Percentiles rank a stretch among this genome's conserved stretches.
Conservation (phyloP, 2,329 filamentous ascomycete genomes). For the Cladobotryum mycophilum region DNA sequence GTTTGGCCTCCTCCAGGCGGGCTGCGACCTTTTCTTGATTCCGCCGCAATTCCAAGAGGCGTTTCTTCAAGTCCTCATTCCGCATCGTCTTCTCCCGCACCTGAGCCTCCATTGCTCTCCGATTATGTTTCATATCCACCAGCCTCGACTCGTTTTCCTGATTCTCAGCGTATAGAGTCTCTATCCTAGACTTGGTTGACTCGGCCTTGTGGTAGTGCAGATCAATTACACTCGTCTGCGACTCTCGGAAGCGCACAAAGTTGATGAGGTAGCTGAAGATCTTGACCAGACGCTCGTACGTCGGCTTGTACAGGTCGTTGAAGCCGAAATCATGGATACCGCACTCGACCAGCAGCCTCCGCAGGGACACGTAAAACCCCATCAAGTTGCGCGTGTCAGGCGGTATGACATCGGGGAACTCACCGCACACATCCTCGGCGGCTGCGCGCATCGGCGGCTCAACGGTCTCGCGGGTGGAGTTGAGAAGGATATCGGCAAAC, state of each 20-base stretch:
- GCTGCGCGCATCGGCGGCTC: constrained; percentile 93
- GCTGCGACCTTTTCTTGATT: constrained; percentile 79
- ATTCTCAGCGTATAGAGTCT: constrained; percentile 78
- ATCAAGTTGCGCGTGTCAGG: constrained; percentile 87
- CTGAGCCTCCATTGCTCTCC: constrained; percentile 72
- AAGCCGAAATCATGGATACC: constrained; percentile 93
- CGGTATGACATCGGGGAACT: constrained; percentile 77
- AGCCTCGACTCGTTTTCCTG: constrained; percentile 77
- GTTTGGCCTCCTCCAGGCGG: constrained; percentile 75
- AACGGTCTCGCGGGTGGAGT: constrained; percentile 85
- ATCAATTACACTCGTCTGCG: constrained; percentile 82
- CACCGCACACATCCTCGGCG: constrained; percentile 77
- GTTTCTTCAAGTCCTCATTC: constrained; percentile 81
- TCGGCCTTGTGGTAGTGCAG: constrained; percentile 90
- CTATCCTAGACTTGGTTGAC: constrained; percentile 78
- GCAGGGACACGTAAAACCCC: constrained; percentile 86
- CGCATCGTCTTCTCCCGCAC: constrained; percentile 78
- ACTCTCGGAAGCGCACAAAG: constrained; percentile 94
- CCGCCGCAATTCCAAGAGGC: constrained; percentile 70
- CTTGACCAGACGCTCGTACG: constrained; percentile 82
- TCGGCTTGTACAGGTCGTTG: constrained; percentile 84
- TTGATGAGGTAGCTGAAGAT: constrained; percentile 99
- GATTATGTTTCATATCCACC: constrained; percentile 72
- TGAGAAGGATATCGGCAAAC: constrained; percentile 91
- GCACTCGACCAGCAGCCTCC: constrained; percentile 75